Conservation (phyloP, 1,284 basidiomycete species). For the Tilletia walkeri region DNA sequence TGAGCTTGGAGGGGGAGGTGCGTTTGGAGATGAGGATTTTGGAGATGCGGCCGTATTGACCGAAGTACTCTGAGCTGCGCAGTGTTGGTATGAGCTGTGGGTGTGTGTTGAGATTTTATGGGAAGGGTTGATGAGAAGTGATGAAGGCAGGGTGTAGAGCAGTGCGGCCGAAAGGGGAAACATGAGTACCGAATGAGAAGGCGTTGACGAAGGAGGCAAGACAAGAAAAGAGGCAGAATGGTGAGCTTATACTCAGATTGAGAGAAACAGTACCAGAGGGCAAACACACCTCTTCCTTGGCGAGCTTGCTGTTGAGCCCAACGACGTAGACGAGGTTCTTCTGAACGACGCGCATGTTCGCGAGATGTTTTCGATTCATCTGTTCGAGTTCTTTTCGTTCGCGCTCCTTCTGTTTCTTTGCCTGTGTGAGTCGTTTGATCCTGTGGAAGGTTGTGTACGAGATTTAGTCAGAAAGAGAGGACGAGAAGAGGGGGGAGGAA, state of each 20-base stretch:
- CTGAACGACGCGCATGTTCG: slow-evolving; percentile 93
- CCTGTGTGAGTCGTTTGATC: slow-evolving; percentile 89
- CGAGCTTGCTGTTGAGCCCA: slow-evolving; percentile 84
- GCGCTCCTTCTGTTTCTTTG: slow-evolving; percentile 92
- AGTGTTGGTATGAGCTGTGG: slow-evolving; percentile 83
- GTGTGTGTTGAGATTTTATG: background rate
- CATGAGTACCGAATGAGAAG: background rate
- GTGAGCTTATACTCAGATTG: background rate
- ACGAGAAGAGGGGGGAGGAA: background rate
- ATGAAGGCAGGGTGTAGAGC: background rate
- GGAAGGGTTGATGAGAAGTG: slow-evolving; percentile 28
- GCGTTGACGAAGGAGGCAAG: background rate
- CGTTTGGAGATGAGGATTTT: slow-evolving; percentile 93
- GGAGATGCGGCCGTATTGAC: slow-evolving; percentile 96
- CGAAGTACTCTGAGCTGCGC: slow-evolving; percentile 94
- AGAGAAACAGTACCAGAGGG: background rate
- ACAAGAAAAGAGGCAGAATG: background rate
- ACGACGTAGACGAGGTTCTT: slow-evolving; percentile 95
- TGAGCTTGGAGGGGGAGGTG: slow-evolving; percentile 66
- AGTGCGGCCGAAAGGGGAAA: no score
- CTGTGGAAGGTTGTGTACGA: slow-evolving; percentile 59
- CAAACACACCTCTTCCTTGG: slow-evolving; percentile 82
- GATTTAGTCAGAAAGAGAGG: background rate
- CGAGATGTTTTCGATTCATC: slow-evolving; percentile 79
- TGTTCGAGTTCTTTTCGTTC: slow-evolving; percentile 92